Evolutionary conservation across 768 basidiomycete genomes (phyloP).

Genomic region (Pisolithus microcarpus): DNA sequence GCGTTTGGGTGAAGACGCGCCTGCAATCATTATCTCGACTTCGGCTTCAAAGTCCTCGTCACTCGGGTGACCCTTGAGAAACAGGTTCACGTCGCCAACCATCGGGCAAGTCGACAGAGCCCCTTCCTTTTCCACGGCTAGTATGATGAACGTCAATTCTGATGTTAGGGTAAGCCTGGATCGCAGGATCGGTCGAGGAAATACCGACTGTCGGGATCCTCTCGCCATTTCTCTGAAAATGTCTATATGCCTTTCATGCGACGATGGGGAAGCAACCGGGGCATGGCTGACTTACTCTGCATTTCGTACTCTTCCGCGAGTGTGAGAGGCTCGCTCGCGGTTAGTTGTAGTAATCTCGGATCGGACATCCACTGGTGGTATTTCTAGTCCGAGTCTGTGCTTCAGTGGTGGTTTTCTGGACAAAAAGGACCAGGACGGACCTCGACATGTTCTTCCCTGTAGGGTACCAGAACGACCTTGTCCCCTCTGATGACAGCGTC

Average conservation of each 20-base stretch:
- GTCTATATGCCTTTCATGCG: background rate
- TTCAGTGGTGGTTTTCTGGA: background rate
- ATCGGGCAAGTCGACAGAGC: conserved; percentile 44
- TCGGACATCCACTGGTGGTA: conserved; percentile 89
- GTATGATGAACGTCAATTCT: conserved; percentile 89
- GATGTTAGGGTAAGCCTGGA: background rate
- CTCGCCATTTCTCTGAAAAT: conserved; percentile 69
- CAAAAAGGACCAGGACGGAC: conserved; percentile 1
- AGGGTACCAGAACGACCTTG: conserved; percentile 74
- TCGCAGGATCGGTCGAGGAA: background rate
- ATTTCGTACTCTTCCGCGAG: conserved; percentile 81
- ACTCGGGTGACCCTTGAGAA: conserved; percentile 52
- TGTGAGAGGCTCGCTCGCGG: conserved; percentile 78
- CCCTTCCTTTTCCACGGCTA: conserved; percentile 37
- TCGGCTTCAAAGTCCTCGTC: conserved; percentile 62
- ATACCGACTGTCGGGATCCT: conserved; percentile 70
- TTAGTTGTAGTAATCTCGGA: conserved; percentile 62
- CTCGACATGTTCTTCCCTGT: conserved; percentile 50
- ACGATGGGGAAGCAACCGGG: background rate
- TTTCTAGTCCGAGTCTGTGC: conserved; percentile 34
- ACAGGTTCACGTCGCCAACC: conserved; percentile 92
- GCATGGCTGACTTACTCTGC: conserved; percentile 55
- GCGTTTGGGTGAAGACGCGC: conserved; percentile 26
- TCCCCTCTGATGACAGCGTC: conserved; percentile 50
- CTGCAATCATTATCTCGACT: conserved; percentile 90